Evolutionary conservation across 1,139 yeast genomes (phyloP).

Genomic region (Suhomyces maxii): DNA sequence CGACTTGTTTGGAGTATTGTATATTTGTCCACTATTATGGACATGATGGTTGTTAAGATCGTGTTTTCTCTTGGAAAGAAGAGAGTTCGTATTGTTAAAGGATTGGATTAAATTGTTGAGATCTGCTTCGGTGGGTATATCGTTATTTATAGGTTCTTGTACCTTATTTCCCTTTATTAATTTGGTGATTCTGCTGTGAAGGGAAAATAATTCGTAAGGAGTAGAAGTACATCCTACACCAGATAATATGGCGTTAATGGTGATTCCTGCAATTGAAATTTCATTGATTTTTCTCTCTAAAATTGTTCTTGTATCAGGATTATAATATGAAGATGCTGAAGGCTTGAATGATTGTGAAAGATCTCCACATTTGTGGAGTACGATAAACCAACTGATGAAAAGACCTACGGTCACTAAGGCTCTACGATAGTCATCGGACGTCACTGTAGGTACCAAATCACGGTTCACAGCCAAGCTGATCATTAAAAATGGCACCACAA

Average conservation of each 20-base stretch:
- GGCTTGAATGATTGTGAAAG: conserved; percentile 32
- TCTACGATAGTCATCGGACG: conserved; percentile 8
- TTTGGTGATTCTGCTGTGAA: conserved; percentile 10
- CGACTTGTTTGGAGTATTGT: conserved; percentile 21
- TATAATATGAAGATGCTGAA: conserved; percentile 9
- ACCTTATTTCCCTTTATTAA: conserved; percentile 1
- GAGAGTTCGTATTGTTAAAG: conserved; percentile 39
- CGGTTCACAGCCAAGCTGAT: conserved; percentile 32
- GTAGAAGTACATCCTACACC: conserved; percentile 80
- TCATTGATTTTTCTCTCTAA: conserved; percentile 53
- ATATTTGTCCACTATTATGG: conserved; percentile 28
- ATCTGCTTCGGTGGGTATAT: conserved; percentile 17
- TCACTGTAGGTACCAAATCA: conserved; percentile 24
- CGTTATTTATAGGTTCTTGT: not conserved
- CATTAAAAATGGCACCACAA: conserved; percentile 36
- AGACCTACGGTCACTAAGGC: conserved; percentile 14
- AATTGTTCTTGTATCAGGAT: conserved; percentile 24
- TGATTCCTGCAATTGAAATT: conserved; percentile 68
- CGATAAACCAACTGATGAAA: conserved; percentile 32
- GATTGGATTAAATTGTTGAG: conserved; percentile 35
- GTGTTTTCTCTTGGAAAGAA: conserved; percentile 32
- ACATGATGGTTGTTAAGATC: conserved; percentile 30
- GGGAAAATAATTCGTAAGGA: conserved; percentile 33
- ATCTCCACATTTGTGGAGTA: conserved; percentile 38
- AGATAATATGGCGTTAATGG: conserved; percentile 67